Base-by-base conservation (phyloP, 2,329 filamentous ascomycete species). In the Epichloe aotearoae region DNA sequence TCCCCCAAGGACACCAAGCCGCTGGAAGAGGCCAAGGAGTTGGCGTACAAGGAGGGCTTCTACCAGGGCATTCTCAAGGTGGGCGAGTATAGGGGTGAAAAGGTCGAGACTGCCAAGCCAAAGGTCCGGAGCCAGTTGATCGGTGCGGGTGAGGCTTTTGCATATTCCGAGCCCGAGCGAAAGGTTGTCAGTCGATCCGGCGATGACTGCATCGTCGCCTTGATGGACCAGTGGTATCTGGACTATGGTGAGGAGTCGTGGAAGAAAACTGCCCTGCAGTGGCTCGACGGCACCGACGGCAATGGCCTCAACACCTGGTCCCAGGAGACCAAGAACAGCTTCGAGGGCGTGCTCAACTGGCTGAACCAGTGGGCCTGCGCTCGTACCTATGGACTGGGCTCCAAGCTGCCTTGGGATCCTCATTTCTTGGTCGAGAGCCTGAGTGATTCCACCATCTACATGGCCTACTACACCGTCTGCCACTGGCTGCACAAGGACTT, bases 201-300 rank as follows among this genome's bases (percentile, higher is more conserved):
- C 30, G 91, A 97, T 62, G 88, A 94, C 58, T 97, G 93, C 65
- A 89, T 95, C 52, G 91, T 93, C 53, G 86, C 89, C 33, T 83
- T 91, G 57, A 82, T 97, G 63, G 91, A 96, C 60, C 93, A 98
- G 69, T 98, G 93, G 90, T 98, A 95, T 71, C 74, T 98, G 60
- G 91, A 96, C 70, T 98, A 98, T 62, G 93, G 93, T 55, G 86
- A 90, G 69, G 87, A 88, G 42, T 77, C 83, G 47, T 97, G 93
- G 93, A 86, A 86, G 63, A 71, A 86, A 55, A 74, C 78, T 42
- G 88, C 86, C 14, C 73, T 90, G 50, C 76, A 83, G 57, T 83
- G 86, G 64, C 81, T 95, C 45, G 77, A 79, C 50, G 81, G 83
- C 62, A 77, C 75, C 51, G 75, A 82, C 54, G 78, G 79, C 53